phyloP scores from a whole-genome alignment of 306 rosid species.

The Malus orientalis region DNA sequence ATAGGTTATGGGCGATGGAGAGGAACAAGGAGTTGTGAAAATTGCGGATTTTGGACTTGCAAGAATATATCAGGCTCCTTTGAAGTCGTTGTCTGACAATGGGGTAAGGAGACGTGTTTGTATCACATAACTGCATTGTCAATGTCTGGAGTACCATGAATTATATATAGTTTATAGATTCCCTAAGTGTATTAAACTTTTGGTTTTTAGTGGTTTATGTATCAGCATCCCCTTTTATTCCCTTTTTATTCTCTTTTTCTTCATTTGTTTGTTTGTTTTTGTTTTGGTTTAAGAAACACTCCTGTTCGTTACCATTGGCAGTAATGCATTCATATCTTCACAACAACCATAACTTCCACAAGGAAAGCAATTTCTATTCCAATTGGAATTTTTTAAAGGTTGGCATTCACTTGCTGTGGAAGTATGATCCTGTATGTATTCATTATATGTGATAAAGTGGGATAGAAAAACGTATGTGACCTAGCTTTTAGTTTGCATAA shows the following conservation, averaged over 20 bases:
- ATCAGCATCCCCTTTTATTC: background rate
- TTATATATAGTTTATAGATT: background rate
- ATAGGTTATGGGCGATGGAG: conserved; percentile 94
- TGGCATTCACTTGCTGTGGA: background rate
- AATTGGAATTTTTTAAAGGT: background rate
- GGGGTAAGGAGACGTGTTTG: conserved; percentile 52
- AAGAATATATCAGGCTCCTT: conserved; percentile 88
- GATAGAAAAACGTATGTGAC: background rate
- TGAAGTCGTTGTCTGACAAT: conserved; percentile 69
- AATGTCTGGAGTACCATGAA: background rate
- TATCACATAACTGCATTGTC: background rate
- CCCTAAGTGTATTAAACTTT: background rate
- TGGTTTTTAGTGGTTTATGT: background rate
- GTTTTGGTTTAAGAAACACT: too few relatives aligned
- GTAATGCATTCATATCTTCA: background rate
- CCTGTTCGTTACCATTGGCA: background rate
- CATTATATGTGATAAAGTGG: background rate
- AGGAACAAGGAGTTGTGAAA: conserved; percentile 87
- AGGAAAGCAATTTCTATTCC: background rate
- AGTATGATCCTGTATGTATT: background rate
- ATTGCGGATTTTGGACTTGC: conserved; percentile 99
- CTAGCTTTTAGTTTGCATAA: background rate
- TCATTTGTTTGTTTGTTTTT: too few relatives aligned
- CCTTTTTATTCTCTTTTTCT: background rate
- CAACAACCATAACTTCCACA: background rate